Conservation (phyloP, 2,329 filamentous ascomycete genomes). For the Calonectria montana region DNA sequence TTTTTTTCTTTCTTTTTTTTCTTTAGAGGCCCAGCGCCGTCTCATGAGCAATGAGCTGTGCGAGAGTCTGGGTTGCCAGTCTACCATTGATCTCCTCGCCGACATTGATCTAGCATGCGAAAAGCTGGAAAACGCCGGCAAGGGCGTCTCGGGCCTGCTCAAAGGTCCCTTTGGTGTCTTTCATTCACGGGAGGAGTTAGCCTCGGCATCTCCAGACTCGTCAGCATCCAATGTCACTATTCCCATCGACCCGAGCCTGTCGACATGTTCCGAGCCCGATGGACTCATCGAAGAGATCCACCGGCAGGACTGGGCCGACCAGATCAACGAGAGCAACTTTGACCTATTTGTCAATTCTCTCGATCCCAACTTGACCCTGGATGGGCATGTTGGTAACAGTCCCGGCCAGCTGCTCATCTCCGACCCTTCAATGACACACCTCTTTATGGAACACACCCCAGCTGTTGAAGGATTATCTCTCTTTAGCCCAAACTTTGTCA, state of each 20-base stretch:
- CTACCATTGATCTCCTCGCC: slow-evolving; percentile 35
- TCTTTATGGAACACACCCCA: slow-evolving; percentile 34
- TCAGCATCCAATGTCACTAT: slow-evolving; percentile 21
- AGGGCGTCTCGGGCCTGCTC: slow-evolving; percentile 6
- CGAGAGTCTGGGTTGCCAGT: slow-evolving; percentile 43
- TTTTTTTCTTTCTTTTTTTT: neutral
- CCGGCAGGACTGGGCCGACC: slow-evolving; percentile 35
- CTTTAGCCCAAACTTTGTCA: slow-evolving; percentile 38
- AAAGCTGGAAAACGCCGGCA: slow-evolving; percentile 12
- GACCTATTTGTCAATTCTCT: slow-evolving; percentile 35
- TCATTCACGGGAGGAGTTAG: slow-evolving; percentile 1
- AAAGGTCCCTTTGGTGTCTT: slow-evolving; percentile 41
- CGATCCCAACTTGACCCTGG: slow-evolving; percentile 23
- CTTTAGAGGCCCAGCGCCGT: slow-evolving; percentile 31
- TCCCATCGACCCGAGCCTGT: slow-evolving; percentile 24
- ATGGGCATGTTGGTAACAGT: neutral
- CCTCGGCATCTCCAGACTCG: neutral
- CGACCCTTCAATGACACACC: slow-evolving; percentile 27
- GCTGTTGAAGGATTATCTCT: slow-evolving; percentile 36
- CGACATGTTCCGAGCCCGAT: slow-evolving; percentile 30
- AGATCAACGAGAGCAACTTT: slow-evolving; percentile 30
- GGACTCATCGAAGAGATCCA: slow-evolving; percentile 36
- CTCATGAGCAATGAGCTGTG: slow-evolving; percentile 46
- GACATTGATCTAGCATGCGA: slow-evolving; percentile 41
- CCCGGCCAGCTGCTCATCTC: slow-evolving; percentile 20